Percentiles rank a stretch among this genome's conserved stretches.
These are phyloP conservation scores for Malassezia japonica DNA, from an alignment of 1,284 basidiomycete genomes.

Conservation along the genomic window DNA sequence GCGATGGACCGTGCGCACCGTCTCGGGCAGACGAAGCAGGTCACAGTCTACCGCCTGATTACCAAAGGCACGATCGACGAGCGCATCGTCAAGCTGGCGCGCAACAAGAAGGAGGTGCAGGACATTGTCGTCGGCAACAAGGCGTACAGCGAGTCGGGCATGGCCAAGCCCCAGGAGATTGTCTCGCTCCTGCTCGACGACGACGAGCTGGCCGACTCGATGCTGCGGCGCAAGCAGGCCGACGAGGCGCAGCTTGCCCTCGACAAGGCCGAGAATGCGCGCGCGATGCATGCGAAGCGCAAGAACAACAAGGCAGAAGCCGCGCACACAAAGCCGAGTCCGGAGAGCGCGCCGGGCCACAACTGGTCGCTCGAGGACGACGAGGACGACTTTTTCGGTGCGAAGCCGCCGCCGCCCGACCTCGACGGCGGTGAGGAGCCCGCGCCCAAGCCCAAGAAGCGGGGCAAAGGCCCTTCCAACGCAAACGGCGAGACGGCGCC, in stretches of 20 bases:
- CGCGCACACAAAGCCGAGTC: slow-evolving; percentile 18
- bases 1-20: slow-evolving; percentile 99
- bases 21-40: slow-evolving; percentile 94
- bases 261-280: slow-evolving; percentile 43
- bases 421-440: slow-evolving; percentile 24
- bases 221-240: slow-evolving; percentile 45
- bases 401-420: slow-evolving; percentile 23
- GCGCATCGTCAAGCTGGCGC: slow-evolving; percentile 66
- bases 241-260: slow-evolving; percentile 42
- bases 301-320: slow-evolving; percentile 31
- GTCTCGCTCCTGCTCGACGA: slow-evolving; percentile 91
- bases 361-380: slow-evolving; percentile 44
- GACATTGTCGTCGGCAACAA: slow-evolving; percentile 98
- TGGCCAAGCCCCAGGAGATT: slow-evolving; percentile 91
- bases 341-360: slow-evolving; percentile 15
- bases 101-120: slow-evolving; percentile 55
- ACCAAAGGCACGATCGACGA: slow-evolving; percentile 97
- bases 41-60: slow-evolving; percentile 95
- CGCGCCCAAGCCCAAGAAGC: slow-evolving; percentile 17
- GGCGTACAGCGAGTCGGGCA: slow-evolving; percentile 55
- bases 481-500: slow-evolving; percentile 1
- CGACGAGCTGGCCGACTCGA: slow-evolving; percentile 56
- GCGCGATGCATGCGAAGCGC: slow-evolving; percentile 40
- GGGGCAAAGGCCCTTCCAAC: slow-evolving; percentile 12
- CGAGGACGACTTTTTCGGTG: slow-evolving; percentile 47